Evolutionary conservation across 1,284 basidiomycete genomes (phyloP), one percentile per base, ranked within the genome.

Genomic region (Fomitopsis schrenkii): DNA sequence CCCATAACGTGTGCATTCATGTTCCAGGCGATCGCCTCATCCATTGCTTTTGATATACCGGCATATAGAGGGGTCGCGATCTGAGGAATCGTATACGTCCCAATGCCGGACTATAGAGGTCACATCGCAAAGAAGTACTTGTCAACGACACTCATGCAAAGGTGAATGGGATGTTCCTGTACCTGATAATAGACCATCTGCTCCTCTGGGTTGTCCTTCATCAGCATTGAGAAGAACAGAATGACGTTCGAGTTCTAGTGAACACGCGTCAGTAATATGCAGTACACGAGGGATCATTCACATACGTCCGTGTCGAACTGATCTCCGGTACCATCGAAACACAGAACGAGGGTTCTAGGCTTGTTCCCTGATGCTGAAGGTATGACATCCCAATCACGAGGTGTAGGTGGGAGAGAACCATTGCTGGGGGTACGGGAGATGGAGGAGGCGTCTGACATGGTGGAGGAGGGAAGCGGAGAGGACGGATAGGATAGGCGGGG

Each of bases 111-210:
- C 80, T 83, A 62, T 17, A n/a, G 33, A 54, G n/a, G 41, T 12
- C 22, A 1, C 14, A 14, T 17, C 3, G 41, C 28, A 50, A 17
- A 26, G 14, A 41, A 10, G 19, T 28, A 35, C 38, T 15, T 26
- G 44, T 44, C 40, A 41, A 19, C 55, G 1, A 12, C 9, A 8
- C 1, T 30, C 9, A 44, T 30, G n/a, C 12, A 40, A 33, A 15
- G 38, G 14, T 36, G 38, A 10, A 40, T 3, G 38, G 5, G 38
- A 40, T 15, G 14, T 15, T 4, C 42, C 10, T 2, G 14, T 44
- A 83, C 84, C 75, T 88, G 86, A 69, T 88, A 88, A 67, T 87
- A 88, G 10, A 84, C 83, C 73, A 85, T 75, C 67, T 87, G 85
- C 66, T 80, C 72, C 1, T 69, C 66, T 9, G 71, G 72, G 66